Base-by-base conservation (phyloP, 768 basidiomycete species). In the Mycena latifolia region DNA sequence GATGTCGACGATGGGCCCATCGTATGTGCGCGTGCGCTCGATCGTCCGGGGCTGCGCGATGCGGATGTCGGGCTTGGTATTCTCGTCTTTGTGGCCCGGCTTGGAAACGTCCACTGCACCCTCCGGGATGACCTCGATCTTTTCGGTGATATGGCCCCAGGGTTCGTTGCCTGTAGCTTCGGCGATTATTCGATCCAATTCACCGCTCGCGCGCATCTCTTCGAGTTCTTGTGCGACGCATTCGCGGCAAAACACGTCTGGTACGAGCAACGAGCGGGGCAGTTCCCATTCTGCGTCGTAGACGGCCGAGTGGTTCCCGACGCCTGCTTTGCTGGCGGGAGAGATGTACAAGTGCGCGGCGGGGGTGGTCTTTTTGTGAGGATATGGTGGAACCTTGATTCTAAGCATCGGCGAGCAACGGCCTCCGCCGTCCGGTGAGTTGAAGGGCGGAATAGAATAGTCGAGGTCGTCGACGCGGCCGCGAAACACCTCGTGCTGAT, bases 341-440 rank as follows among this genome's bases (percentile, higher is more conserved):
- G 80, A 80, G 55, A 90, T 65, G 59, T 87, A 85, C 20, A 89
- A 76, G 70, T 89, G 86, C 1, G 82, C 84, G 55, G 81, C 84
- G 25, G 75, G 75, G 7, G 64, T 69, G 24, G 25, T 45, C 1
- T 24, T 35, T 22, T 57, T 65, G 22, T 67, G 62, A 5, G 69
- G 57, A 29, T 72, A 65, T 25, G 69, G 71, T 7, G 73, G 71
- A 10, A 67, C 66, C 7, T 69, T 65, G 50, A 72, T 47, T 20
- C 43, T 39, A 46, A 65, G 52, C 0, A 10, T 20, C 25, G 51
- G 71, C 45, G 61, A n/a, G 17, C 70, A 74, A 43, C 17, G 73
- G 4, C 39, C 43, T 61, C 68, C 5, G 63, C 68, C 0, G 76
- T 74, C 41, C 24, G n/a, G 25, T 64, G 73, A 28, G 76, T 75